These are phyloP conservation scores for Cercophora newfieldiana DNA, from an alignment of 495 filamentous ascomycete species.

Conservation along the genomic window DNA sequence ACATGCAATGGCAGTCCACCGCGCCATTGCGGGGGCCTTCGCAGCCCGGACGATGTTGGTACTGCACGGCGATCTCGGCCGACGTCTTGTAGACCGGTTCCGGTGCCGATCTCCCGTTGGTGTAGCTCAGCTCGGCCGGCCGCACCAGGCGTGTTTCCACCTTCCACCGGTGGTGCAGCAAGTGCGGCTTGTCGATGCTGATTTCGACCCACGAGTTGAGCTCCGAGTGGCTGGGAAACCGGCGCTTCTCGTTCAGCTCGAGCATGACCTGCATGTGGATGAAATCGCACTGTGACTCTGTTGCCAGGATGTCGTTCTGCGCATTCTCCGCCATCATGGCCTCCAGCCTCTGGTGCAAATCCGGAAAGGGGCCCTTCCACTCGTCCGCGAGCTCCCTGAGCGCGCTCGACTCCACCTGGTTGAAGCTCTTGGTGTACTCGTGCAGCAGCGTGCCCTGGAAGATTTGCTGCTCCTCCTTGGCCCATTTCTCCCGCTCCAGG, in stretches of 20 bases:
- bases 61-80: slow-evolving; percentile 36
- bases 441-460: slow-evolving; percentile 43
- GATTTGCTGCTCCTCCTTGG: slow-evolving; percentile 35
- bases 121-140: slow-evolving; percentile 45
- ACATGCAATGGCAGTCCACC: slow-evolving; percentile 33
- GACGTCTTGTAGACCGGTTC: slow-evolving; percentile 33
- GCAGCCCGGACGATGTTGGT: slow-evolving; percentile 43
- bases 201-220: slow-evolving; percentile 52
- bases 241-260: slow-evolving; percentile 44
- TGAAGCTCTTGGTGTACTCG: slow-evolving; percentile 47
- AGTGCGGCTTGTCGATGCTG: slow-evolving; percentile 43
- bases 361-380: slow-evolving; percentile 46
- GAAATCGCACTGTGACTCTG: slow-evolving; percentile 49
- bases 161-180: slow-evolving; percentile 50
- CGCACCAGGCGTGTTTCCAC: slow-evolving; percentile 49
- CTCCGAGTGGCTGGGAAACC: slow-evolving; percentile 48
- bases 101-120: slow-evolving; percentile 31
- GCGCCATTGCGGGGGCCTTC: slow-evolving; percentile 34
- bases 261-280: slow-evolving; percentile 53
- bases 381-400: slow-evolving; percentile 40
- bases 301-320: slow-evolving; percentile 17
- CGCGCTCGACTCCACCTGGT: slow-evolving; percentile 44
- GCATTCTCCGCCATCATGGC: slow-evolving; percentile 34
- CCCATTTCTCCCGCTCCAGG: slow-evolving; percentile 42
- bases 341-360: slow-evolving; percentile 44